Evolutionary conservation across 176 grass and related monocot species (phyloP), one percentile per base, ranked within the genome.

Genomic region (Carex kokanica): DNA sequence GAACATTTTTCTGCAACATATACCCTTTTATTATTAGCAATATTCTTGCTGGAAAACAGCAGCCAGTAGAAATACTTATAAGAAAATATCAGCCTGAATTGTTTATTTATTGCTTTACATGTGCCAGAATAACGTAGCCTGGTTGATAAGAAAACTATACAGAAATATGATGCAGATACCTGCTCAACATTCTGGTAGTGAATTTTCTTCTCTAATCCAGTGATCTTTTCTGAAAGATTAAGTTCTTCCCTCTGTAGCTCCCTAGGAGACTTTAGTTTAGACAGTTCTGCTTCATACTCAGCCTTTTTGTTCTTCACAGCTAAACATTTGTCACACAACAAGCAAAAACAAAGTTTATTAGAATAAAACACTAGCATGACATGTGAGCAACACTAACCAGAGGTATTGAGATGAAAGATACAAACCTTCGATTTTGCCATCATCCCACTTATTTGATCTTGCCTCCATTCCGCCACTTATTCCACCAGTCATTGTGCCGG

Each of bases 371-470:
- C 17, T 1, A n/a, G 41, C 17, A 51, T 18, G 63, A 80, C 16
- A 49, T 27, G 54, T 14, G 18, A 63, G 41, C 3, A 31, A 29
- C 14, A 78, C 78, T 86, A 18, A 71, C 81, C 67, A 74, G 47
- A 83, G 64, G n/a, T 61, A 36, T 15, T 78, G 60, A 57, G 9
- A 27, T 52, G 5, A 6, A 64, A 20, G 34, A 85, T 60, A 62
- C 57, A 51, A 10, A 98, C 95, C 88, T 83, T 93, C 89, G 79
- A 98, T 94, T 87, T 64, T 82, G 31, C 87, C 94, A 52, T 98
- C 90, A 52, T 98, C 95, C 95, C 95, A 98, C 83, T 98, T 98
- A 87, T 98, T 98, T 88, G 95, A 98, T 89, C 89, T 94, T 77
- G 95, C 95, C 89, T 94, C 95, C 95, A 98, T 98, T 87, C 92